Evolutionary conservation across 257 asterid species (phyloP).

Genomic region (Solanum gandarillasii): DNA sequence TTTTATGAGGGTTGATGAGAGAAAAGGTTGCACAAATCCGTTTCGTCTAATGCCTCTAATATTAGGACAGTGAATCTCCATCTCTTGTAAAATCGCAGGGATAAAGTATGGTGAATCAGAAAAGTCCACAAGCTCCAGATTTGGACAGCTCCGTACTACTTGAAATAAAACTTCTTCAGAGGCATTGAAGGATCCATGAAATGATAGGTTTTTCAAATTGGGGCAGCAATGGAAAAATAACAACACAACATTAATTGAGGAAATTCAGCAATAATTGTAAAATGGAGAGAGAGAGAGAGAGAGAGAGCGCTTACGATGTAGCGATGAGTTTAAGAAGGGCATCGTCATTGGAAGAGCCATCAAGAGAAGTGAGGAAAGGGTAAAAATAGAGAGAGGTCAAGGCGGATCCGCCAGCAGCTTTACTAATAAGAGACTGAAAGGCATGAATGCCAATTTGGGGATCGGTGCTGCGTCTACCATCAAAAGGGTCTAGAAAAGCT

Average conservation of each 20-base stretch:
- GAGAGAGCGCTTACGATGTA: constrained; percentile 5
- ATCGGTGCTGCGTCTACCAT: constrained; percentile 17
- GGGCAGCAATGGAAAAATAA: constrained; percentile 22
- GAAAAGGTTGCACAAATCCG: constrained; percentile 8
- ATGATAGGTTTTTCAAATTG: constrained; percentile 35
- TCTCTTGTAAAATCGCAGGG: constrained; percentile 10
- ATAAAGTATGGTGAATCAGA: constrained; percentile 33
- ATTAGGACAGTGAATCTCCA: constrained; percentile 25
- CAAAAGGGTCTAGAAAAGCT: constrained; percentile 28
- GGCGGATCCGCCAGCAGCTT: constrained; percentile 25
- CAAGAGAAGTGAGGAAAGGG: constrained; percentile 30
- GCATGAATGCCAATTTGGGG: constrained; percentile 10
- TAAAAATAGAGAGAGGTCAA: constrained; percentile 23
- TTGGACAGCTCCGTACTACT: constrained; percentile 24
- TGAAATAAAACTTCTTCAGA: constrained; percentile 20
- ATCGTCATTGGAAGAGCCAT: constrained; percentile 24
- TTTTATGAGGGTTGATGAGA: background rate
- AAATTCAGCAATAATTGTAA: background rate
- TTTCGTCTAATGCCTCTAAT: constrained; percentile 34
- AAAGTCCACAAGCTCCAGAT: constrained; percentile 43
- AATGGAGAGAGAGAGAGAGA: background rate
- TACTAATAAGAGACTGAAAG: constrained; percentile 15
- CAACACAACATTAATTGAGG: background rate
- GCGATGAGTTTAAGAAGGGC: constrained; percentile 25
- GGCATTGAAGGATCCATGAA: constrained; percentile 41